These are phyloP conservation scores for Podila epigama DNA, from an alignment of 192 early-diverging fungal species.

Conservation along the genomic window DNA sequence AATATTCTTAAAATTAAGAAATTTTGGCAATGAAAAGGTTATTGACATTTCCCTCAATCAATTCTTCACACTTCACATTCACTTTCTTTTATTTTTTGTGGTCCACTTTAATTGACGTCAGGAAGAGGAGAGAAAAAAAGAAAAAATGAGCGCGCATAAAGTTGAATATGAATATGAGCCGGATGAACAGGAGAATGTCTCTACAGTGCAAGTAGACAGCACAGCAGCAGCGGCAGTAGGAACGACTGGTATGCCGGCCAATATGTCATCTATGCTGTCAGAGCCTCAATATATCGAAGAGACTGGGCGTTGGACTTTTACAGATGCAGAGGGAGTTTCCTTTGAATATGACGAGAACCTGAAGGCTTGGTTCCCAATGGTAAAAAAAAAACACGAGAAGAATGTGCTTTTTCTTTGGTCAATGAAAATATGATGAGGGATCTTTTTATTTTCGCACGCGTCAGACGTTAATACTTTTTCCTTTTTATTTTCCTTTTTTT, in stretches of 20 bases:
- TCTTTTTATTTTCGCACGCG: background rate
- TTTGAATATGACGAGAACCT: constrained; percentile 86
- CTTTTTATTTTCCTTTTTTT: constrained; percentile 2
- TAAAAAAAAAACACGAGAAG: constrained; percentile 26
- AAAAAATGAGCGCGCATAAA: background rate
- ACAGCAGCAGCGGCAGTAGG: background rate
- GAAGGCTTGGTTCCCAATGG: constrained; percentile 92
- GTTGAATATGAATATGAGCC: background rate
- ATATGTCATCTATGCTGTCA: background rate
- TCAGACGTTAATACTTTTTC: background rate
- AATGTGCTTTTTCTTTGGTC: background rate
- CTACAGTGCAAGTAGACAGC: background rate
- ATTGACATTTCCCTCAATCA: too few relatives aligned
- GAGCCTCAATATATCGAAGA: constrained; percentile 70
- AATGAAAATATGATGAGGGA: background rate
- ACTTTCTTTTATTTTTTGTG: background rate
- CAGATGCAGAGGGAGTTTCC: constrained; percentile 78
- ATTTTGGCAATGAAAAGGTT: background rate
- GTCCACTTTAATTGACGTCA: too few relatives aligned
- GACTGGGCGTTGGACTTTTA: constrained; percentile 79
- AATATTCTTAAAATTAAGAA: background rate
- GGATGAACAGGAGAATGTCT: background rate
- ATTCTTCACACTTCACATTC: too few relatives aligned
- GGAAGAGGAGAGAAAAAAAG: too few relatives aligned
- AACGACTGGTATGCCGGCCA: background rate